Conservation (phyloP, 129 eudicot species). For the Artemisia annua region DNA sequence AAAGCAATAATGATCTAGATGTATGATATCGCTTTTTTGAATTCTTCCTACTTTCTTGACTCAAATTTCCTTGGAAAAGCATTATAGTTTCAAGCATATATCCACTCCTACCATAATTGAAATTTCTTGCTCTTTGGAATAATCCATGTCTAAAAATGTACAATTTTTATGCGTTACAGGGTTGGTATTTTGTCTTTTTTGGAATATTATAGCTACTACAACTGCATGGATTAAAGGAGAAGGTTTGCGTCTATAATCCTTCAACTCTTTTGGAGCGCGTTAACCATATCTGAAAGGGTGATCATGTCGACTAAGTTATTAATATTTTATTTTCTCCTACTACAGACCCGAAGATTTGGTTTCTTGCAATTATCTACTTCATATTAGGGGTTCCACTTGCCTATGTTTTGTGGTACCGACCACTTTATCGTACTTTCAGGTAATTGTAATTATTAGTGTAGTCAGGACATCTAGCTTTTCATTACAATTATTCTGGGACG, state of each 20-base stretch:
- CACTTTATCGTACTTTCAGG: constrained; percentile 89
- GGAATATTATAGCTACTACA: constrained; percentile 88
- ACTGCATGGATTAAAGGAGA: constrained; percentile 88
- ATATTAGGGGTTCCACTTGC: constrained; percentile 74
- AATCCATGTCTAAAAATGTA: constrained; percentile 1
- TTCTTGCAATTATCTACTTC: constrained; percentile 79
- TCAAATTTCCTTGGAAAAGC: not conserved
- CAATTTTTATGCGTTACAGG: constrained; percentile 50
- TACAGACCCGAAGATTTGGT: constrained; percentile 69
- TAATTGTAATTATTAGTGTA: not conserved
- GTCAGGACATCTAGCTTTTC: not conserved
- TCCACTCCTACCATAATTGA: too few relatives aligned
- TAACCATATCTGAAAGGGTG: not conserved
- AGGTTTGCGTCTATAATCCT: constrained; percentile 46
- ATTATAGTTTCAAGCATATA: too few relatives aligned
- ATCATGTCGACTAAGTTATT: not conserved
- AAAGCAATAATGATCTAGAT: not conserved
- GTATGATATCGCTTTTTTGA: not conserved
- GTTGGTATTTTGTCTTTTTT: constrained; percentile 59
- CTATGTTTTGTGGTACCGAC: constrained; percentile 80
- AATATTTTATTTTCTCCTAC: constrained; percentile 15
- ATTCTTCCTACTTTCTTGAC: not conserved
- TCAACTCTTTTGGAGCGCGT: not conserved
- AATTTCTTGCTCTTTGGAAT: not conserved
- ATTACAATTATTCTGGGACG: not conserved